Conservation (phyloP, 768 basidiomycete genomes). For the Clathrus columnatus region DNA sequence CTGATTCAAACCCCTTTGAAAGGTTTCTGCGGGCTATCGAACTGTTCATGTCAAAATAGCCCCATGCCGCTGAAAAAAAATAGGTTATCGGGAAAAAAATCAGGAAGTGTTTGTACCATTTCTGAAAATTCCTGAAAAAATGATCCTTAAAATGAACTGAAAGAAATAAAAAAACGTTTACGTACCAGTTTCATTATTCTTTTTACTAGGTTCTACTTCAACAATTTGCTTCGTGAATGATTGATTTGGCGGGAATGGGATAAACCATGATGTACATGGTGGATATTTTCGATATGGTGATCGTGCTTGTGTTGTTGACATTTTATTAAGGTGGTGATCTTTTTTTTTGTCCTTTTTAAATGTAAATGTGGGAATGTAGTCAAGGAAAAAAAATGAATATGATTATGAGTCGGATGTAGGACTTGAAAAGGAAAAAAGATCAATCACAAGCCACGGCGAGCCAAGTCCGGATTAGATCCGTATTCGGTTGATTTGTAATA, state of each 20-base stretch:
- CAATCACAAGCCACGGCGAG: too few relatives aligned
- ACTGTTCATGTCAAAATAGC: background rate
- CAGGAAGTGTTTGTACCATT: background rate
- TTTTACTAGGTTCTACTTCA: background rate
- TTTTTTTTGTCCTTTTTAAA: too few relatives aligned
- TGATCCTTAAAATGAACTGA: background rate
- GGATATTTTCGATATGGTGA: background rate
- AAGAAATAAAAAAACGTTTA: background rate
- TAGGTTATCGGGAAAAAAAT: too few relatives aligned
- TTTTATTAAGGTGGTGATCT: too few relatives aligned
- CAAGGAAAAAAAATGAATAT: too few relatives aligned
- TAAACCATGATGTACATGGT: background rate
- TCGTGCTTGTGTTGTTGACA: too few relatives aligned
- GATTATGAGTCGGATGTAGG: too few relatives aligned
- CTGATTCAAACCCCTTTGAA: background rate
- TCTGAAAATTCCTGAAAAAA: background rate
- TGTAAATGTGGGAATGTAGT: too few relatives aligned
- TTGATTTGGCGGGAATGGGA: background rate
- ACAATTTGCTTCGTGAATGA: background rate
- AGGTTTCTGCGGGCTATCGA: background rate
- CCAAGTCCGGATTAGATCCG: too few relatives aligned
- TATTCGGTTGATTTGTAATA: too few relatives aligned
- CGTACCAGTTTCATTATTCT: background rate
- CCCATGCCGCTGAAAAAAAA: background rate
- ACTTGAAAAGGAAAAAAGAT: too few relatives aligned